phyloP scores from a whole-genome alignment of 495 filamentous ascomycete genomes.

The Durotheca rogersii region DNA sequence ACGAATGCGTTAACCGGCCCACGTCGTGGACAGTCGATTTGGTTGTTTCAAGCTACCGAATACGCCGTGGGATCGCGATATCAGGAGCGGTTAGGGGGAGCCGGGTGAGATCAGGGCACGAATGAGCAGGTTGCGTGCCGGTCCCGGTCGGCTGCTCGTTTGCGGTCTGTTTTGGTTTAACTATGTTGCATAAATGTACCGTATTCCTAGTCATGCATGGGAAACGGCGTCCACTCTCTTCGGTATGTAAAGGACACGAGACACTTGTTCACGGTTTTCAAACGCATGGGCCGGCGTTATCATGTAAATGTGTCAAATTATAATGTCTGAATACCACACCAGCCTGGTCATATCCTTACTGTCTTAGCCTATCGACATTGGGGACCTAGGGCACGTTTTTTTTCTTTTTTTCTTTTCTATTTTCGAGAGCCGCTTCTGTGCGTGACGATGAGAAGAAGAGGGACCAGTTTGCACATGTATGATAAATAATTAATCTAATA shows the following conservation, averaged over 20 bases:
- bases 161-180: slow-evolving; percentile 1
- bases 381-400: no score
- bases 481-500: no score
- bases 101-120: not conserved
- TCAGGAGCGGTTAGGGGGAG: not conserved
- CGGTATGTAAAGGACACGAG: slow-evolving; percentile 5
- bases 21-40: not conserved
- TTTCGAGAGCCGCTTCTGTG: no score
- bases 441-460: no score
- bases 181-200: slow-evolving; percentile 16
- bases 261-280: slow-evolving; percentile 3
- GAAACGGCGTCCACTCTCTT: slow-evolving; percentile 1
- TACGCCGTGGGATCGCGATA: not conserved
- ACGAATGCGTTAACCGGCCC: no score
- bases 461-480: no score
- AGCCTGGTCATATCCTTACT: slow-evolving; percentile 3
- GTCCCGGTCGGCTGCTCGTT: not conserved
- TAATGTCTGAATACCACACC: slow-evolving; percentile 38
- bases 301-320: slow-evolving; percentile 31
- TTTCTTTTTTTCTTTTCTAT: not conserved
- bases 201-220: slow-evolving; percentile 4
- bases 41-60: no score
- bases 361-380: no score
- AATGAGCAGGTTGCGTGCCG: not conserved
- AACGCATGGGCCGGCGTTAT: slow-evolving; percentile 20